Evolutionary conservation across 495 filamentous ascomycete species (phyloP).

Genomic region (Aspergillus kassunensis): DNA sequence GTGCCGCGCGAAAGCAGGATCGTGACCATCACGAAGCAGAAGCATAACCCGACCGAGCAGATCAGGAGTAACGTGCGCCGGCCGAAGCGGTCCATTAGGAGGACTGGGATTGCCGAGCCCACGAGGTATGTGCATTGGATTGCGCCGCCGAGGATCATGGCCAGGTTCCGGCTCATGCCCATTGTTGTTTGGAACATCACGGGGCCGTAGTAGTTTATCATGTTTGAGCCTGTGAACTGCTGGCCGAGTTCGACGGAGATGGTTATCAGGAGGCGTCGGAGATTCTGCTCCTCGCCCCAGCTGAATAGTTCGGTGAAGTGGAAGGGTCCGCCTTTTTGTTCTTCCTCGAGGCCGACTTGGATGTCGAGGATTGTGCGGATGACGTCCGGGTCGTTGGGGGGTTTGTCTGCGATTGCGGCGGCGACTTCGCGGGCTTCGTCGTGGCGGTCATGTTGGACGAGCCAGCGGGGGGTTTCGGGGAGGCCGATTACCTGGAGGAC

Average conservation of each 20-base stretch:
- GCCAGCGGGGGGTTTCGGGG: slow-evolving; percentile 59
- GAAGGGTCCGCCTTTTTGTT: slow-evolving; percentile 35
- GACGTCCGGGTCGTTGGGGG: slow-evolving; percentile 14
- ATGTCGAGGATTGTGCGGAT: slow-evolving; percentile 28
- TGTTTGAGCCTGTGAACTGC: slow-evolving; percentile 48
- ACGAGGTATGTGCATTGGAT: slow-evolving; percentile 38
- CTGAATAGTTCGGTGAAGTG: slow-evolving; percentile 34
- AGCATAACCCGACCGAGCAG: slow-evolving; percentile 40
- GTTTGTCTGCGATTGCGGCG: slow-evolving; percentile 19
- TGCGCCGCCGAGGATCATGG: slow-evolving; percentile 50
- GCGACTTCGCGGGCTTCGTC: slow-evolving; percentile 41
- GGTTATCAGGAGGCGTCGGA: slow-evolving; percentile 36
- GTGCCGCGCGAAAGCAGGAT: slow-evolving; percentile 27
- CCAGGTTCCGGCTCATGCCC: slow-evolving; percentile 46
- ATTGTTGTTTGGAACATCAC: slow-evolving; percentile 49
- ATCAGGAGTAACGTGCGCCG: slow-evolving; percentile 47
- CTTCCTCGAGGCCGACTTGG: slow-evolving; percentile 33
- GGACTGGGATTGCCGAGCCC: slow-evolving; percentile 32
- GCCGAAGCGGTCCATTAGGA: slow-evolving; percentile 50
- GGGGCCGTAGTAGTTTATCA: slow-evolving; percentile 48
- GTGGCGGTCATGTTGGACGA: slow-evolving; percentile 46
- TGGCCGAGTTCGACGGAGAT: slow-evolving; percentile 34
- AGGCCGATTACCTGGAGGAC: slow-evolving; percentile 56
- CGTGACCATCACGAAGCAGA: slow-evolving; percentile 39
- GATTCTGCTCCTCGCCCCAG: slow-evolving; percentile 35